Percentiles rank a stretch among this genome's conserved stretches.
These are phyloP conservation scores for Mycena indigotica DNA, from an alignment of 768 basidiomycete genomes.

Conservation along the genomic window DNA sequence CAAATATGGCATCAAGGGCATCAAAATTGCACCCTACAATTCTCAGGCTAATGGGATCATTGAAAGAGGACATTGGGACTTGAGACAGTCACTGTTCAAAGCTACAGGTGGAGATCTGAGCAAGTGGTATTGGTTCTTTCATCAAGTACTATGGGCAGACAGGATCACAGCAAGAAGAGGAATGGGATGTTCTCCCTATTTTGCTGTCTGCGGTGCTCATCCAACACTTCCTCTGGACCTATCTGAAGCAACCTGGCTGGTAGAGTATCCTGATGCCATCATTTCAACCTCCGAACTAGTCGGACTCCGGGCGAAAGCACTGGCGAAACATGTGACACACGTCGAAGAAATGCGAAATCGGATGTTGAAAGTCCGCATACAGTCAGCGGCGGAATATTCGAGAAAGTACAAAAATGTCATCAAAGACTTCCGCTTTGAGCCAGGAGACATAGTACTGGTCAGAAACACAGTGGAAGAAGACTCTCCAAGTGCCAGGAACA, in stretches of 20 bases:
- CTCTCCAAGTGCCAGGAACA: constrained; percentile 21
- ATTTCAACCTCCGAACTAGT: constrained; percentile 25
- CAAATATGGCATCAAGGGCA: constrained; percentile 38
- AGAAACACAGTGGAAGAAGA: constrained; percentile 24
- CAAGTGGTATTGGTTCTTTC: constrained; percentile 24
- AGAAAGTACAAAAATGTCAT: constrained; percentile 14
- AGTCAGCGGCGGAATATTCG: constrained; percentile 23
- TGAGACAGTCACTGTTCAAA: constrained; percentile 28
- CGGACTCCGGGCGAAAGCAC: constrained; percentile 14
- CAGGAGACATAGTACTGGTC: constrained; percentile 28
- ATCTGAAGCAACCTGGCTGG: constrained; percentile 30
- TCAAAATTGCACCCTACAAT: constrained; percentile 45
- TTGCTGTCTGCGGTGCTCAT: constrained; percentile 22
- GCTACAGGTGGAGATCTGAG: constrained; percentile 17
- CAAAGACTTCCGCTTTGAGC: constrained; percentile 15
- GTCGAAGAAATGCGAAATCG: constrained; percentile 18
- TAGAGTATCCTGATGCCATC: constrained; percentile 9
- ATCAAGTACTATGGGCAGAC: constrained; percentile 28
- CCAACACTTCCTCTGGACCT: constrained; percentile 29
- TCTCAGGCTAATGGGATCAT: constrained; percentile 43
- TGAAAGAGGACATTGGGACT: constrained; percentile 33
- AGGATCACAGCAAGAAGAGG: constrained; percentile 14
- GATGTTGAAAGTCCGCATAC: constrained; percentile 12
- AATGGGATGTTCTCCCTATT: constrained; percentile 25
- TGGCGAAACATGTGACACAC: constrained; percentile 18